Base-by-base conservation (phyloP, 1,284 basidiomycete species). In the Cutaneotrichosporon spelunceum region DNA sequence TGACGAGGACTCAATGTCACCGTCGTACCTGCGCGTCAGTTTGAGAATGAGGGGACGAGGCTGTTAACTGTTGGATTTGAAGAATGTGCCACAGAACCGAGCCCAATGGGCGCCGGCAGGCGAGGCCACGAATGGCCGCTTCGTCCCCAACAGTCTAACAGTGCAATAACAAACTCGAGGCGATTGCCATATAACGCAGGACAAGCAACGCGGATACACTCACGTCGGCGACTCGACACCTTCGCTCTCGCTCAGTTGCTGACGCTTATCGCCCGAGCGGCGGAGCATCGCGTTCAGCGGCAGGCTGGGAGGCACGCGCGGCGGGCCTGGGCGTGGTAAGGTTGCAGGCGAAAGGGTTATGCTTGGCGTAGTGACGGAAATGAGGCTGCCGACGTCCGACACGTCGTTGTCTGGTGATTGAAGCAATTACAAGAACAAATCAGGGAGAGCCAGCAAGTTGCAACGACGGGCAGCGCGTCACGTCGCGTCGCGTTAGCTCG, bases 1-100 rank as follows among this genome's bases (percentile, higher is more conserved):
- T 0, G 76, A 77, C 2, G 76, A 74, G 55, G 85, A 88, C 75
- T 94, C 91, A 62, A 94, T 82, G 78, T 94, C 91, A 47, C 91
- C 91, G 71, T 94, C 91, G 75, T 93, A 93, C 0, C 91, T 93
- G 33, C 14, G 13, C 16, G 36, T 56, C 36, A 60, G 50, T 36
- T 34, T 42, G 24, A 19, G 26, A 10, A 19, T 26, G 4, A 16
- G 16, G 4, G 34, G 11, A 16, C 13, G 16, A 19, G 39, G 6
- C 39, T 42, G 39, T n/a, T 3, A 19, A 19, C 13, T n/a, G 19
- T 19, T 42, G 4, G 23, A 47, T 23, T 24, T 19, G 23, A 26
- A 13, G 10, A 13, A 11, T 13, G 8, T 13, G 23, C 23, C 23
- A 11, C 23, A 23, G 42, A 26, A 11, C 24, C 23, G 6, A 16